phyloP scores from a whole-genome alignment of 2,329 filamentous ascomycete species.

The Nigrospora sphaerica region DNA sequence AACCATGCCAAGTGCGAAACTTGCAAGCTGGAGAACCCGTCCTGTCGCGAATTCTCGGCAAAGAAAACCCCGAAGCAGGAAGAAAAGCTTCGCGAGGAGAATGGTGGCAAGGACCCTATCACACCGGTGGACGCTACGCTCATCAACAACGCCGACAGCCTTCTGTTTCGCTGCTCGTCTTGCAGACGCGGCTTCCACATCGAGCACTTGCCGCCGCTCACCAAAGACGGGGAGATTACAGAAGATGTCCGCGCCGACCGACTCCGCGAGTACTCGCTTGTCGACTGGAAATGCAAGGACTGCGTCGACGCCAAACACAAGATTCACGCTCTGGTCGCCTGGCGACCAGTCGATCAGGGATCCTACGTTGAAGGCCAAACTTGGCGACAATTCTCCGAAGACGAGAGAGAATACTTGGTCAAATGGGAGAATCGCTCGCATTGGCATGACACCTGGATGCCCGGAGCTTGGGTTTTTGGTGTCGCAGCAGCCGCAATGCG shows the following conservation, averaged over 20 bases:
- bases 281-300: constrained; percentile 72
- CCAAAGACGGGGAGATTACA: constrained; percentile 26
- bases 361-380: constrained; percentile 44
- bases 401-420: constrained; percentile 84
- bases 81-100: constrained; percentile 73
- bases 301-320: constrained; percentile 61
- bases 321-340: constrained; percentile 75
- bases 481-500: constrained; percentile 58
- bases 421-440: constrained; percentile 83
- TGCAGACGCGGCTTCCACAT: constrained; percentile 80
- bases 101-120: constrained; percentile 71
- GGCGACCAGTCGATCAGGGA: constrained; percentile 64
- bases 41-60: constrained; percentile 69
- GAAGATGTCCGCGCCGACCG: constrained; percentile 51
- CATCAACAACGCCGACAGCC: constrained; percentile 67
- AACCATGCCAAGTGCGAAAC: constrained; percentile 63
- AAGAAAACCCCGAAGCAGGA: constrained; percentile 73
- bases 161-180: constrained; percentile 74
- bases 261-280: constrained; percentile 60
- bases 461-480: constrained; percentile 83
- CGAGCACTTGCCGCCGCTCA: constrained; percentile 63
- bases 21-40: constrained; percentile 57
- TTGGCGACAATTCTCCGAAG: constrained; percentile 55
- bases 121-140: constrained; percentile 53
- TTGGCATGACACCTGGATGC: constrained; percentile 77